phyloP scores from a whole-genome alignment of 1,139 yeast species.

The Debaryomyces nepalensis region DNA sequence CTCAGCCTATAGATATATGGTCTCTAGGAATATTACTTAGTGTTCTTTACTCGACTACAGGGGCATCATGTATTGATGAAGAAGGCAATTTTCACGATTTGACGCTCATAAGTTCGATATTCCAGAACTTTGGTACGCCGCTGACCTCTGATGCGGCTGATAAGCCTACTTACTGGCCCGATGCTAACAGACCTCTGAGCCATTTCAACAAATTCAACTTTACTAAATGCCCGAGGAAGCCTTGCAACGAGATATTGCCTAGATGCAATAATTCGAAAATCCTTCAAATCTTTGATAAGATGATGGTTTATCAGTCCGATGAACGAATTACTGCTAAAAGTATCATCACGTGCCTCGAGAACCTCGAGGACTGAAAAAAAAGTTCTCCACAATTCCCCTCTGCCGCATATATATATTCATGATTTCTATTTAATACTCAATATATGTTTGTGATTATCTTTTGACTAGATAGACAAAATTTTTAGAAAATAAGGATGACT shows the following conservation, averaged over 20 bases:
- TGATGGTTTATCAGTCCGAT: constrained; percentile 31
- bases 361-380: background rate
- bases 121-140: constrained; percentile 74
- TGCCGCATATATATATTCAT: constrained; percentile 7
- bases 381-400: constrained; percentile 11
- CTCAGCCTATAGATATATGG: constrained; percentile 78
- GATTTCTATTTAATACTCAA: background rate
- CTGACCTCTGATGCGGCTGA: constrained; percentile 51
- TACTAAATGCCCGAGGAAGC: constrained; percentile 21
- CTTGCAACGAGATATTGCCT: constrained; percentile 29
- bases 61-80: constrained; percentile 45
- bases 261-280: constrained; percentile 26
- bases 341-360: constrained; percentile 11
- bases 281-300: constrained; percentile 23
- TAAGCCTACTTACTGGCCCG: constrained; percentile 38
- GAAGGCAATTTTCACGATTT: constrained; percentile 58
- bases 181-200: constrained; percentile 34
- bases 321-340: constrained; percentile 23
- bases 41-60: constrained; percentile 55
- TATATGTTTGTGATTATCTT: background rate
- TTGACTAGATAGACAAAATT: constrained; percentile 3
- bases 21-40: constrained; percentile 70
- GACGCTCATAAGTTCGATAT: constrained; percentile 63
- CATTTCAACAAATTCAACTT: constrained; percentile 39
- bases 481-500: constrained; percentile 12